These are phyloP conservation scores for Picea mariana DNA, from an alignment of 83 land plant species.

Conservation along the genomic window DNA sequence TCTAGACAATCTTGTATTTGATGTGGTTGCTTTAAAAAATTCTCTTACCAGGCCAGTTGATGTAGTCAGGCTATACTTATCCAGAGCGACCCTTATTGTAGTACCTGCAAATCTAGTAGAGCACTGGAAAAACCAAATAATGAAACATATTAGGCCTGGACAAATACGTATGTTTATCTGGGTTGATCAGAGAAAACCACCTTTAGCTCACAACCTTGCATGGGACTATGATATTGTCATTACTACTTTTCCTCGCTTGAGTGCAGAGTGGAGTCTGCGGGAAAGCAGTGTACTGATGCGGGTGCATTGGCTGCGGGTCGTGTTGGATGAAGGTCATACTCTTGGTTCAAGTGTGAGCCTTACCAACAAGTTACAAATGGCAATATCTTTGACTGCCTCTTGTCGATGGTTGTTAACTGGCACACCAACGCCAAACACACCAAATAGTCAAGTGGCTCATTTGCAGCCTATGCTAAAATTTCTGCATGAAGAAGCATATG, in stretches of 20 bases:
- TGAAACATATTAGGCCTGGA: slow-evolving; percentile 76
- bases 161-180: slow-evolving; percentile 76
- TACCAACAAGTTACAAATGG: slow-evolving; percentile 96
- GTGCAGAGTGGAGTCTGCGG: slow-evolving; percentile 85
- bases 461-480: slow-evolving; percentile 93
- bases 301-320: slow-evolving; percentile 89
- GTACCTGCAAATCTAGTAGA: slow-evolving; percentile 93
- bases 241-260: slow-evolving; percentile 81
- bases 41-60: slow-evolving; percentile 80
- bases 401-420: slow-evolving; percentile 95
- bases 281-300: slow-evolving; percentile 76
- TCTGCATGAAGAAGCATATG: slow-evolving; percentile 88
- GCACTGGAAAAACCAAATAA: slow-evolving; percentile 91
- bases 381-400: slow-evolving; percentile 71
- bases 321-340: slow-evolving; percentile 97
- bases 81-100: slow-evolving; percentile 86
- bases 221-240: slow-evolving; percentile 97
- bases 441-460: slow-evolving; percentile 88
- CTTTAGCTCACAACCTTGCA: slow-evolving; percentile 78
- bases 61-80: slow-evolving; percentile 70
- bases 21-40: slow-evolving; percentile 59
- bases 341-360: slow-evolving; percentile 88
- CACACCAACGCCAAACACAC: slow-evolving; percentile 93
- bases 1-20: slow-evolving; percentile 70
- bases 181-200: slow-evolving; percentile 71